Base-by-base conservation (phyloP, 2,329 filamentous ascomycete species). In the Stagonosporopsis tanaceti region DNA sequence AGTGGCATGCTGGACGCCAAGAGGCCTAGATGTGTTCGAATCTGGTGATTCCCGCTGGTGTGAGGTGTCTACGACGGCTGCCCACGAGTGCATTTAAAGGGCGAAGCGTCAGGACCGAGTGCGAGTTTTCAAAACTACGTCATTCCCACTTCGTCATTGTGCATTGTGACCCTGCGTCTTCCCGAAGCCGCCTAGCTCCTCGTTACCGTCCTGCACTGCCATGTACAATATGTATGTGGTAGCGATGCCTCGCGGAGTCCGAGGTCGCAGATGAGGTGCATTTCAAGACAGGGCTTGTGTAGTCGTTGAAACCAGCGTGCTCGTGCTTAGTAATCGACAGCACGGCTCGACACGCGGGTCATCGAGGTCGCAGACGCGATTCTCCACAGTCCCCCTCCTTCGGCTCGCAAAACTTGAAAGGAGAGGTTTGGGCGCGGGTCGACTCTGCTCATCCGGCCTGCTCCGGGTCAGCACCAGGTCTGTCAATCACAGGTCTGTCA, bases 1-100 rank as follows among this genome's bases (percentile, higher is more conserved):
- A 55, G 53, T 50, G 25, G 57, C 25, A 40, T 53, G 38, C 50
- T 54, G 28, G 37, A 46, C 50, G 71, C 71, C 72, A 73, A 75
- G 71, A 58, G 47, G 68, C 60, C 72, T 73, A 65, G 70, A 75
- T 67, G 69, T 66, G 67, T 67, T 70, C 65, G 60, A 68, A 72
- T 55, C 57, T 61, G 63, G 57, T 60, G 59, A 51, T 59, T 62
- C 50, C 61, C 64, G 58, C 59, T 59, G 57, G 45, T 46, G 45
- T 56, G 62, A 46, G 46, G 53, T 41, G 20, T 53, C 53, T 56
- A 47, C 51, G 58, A 66, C 61, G 59, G 59, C 64, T 72, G 60
- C 59, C 57, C 61, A 52, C 53, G 30, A 55, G 50, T 45, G 47
- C 59, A 58, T 67, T 65, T 64, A 68, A 64, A 65, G 42, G 56